These are phyloP conservation scores for Chlamydomonas incerta DNA, from an alignment of 139 green algal genomes.

Conservation along the genomic window DNA sequence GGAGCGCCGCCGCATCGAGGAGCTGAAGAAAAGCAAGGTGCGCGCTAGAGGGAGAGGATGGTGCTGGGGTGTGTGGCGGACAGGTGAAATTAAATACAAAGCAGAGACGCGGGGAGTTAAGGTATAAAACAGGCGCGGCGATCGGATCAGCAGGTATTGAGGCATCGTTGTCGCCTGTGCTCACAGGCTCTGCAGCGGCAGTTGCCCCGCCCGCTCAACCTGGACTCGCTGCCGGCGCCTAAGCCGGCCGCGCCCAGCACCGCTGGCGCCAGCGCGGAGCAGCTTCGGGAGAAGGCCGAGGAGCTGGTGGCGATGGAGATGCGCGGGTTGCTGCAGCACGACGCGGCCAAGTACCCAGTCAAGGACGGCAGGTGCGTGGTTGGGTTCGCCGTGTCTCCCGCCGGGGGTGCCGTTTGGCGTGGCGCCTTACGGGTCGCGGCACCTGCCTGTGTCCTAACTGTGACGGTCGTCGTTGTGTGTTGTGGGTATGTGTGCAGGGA, in stretches of 20 bases:
- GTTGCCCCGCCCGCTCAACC: constrained; percentile 75
- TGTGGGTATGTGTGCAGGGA: too few relatives aligned
- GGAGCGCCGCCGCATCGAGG: constrained; percentile 62
- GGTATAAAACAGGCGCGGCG: too few relatives aligned
- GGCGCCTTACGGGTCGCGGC: background rate
- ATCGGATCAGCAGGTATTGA: too few relatives aligned
- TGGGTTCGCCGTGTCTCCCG: too few relatives aligned
- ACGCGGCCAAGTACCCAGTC: constrained; percentile 75
- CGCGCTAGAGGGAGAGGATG: background rate
- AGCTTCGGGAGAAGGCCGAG: constrained; percentile 74
- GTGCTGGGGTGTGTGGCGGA: too few relatives aligned
- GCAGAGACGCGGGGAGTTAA: too few relatives aligned
- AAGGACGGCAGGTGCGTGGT: constrained; percentile 17
- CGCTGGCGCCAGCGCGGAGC: constrained; percentile 1
- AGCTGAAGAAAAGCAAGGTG: constrained; percentile 59
- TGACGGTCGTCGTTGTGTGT: too few relatives aligned
- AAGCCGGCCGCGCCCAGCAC: constrained; percentile 31
- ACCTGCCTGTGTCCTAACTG: too few relatives aligned
- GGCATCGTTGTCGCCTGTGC: too few relatives aligned
- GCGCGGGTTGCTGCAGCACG: constrained; percentile 73
- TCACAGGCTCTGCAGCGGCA: constrained; percentile 78
- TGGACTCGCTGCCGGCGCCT: constrained; percentile 58
- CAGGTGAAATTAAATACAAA: too few relatives aligned
- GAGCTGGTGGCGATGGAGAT: constrained; percentile 79
- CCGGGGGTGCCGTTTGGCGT: background rate